Evolutionary conservation across 306 rosid species (phyloP), one percentile per base, ranked within the genome.

Genomic region (Crotalaria pallida): DNA sequence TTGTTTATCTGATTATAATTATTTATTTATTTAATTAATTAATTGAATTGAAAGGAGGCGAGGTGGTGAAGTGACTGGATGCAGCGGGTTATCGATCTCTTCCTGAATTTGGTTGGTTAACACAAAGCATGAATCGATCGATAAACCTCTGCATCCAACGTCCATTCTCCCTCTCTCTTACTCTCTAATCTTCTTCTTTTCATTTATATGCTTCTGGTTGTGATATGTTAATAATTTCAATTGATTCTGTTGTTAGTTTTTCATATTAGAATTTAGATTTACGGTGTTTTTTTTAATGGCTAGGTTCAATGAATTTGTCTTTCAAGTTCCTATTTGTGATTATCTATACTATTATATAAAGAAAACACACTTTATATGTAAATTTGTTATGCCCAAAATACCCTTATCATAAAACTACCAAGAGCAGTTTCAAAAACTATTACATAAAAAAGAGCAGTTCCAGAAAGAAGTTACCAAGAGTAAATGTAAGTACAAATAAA

Each of bases 121-220:
- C 84, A 79, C 88, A 84, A 83, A 76, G 33, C 99, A 88, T 64
- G 96, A 95, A 95, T 84, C 84, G 99, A 79, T 95, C 99, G 99
- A 95, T 95, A 95, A 95, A 95, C 99, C 99, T 95, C 99, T 95
- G 99, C 99, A 91, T 95, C 99, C 99, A 95, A 96, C 82, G 96
- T 87, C 80, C 82, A 73, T 85, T 79, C 58, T 67, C 40, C 73
- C 84, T 85, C 84, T 71, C 73, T 69, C 4, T 55, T 7, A 17
- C 12, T 36, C 3, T 33, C 8, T 44, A 21, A 9, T 21, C 13
- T 19, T 16, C 1, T 0, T 24, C 6, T 16, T 31, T 23, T 27
- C 12, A 3, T 36, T 22, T 4, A 0, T 29, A 29, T 29, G 77
- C 23, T 27, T 43, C 34, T 31, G 12, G 3, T 27, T 43, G 16